phyloP scores from a whole-genome alignment of 129 eudicot species.

The Mikania micrantha region DNA sequence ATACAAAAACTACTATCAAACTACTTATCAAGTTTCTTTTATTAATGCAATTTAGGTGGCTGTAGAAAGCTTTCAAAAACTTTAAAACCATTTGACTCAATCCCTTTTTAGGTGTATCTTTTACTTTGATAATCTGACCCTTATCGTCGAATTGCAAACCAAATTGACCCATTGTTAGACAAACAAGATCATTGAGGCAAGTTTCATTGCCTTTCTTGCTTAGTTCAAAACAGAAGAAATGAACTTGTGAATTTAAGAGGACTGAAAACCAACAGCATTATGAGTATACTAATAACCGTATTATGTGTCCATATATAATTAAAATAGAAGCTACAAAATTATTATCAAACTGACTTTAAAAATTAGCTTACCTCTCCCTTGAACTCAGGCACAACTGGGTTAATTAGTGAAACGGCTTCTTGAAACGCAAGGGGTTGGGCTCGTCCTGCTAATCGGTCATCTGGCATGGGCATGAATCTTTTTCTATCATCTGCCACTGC shows the following conservation, averaged over 20 bases:
- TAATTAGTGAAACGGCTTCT: constrained; percentile 30
- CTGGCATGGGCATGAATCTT: constrained; percentile 36
- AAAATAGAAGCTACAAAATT: background rate
- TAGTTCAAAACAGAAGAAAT: background rate
- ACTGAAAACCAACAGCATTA: background rate
- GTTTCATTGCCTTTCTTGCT: background rate
- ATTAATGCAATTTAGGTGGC: background rate
- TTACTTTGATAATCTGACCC: background rate
- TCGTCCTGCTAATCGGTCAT: constrained; percentile 32
- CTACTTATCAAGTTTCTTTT: background rate
- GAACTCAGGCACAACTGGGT: constrained; percentile 27
- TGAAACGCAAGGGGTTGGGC: constrained; percentile 29
- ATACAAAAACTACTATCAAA: background rate
- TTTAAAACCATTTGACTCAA: background rate
- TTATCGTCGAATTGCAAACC: background rate
- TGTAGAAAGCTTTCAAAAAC: background rate
- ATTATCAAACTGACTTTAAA: background rate
- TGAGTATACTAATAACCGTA: background rate
- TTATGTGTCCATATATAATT: background rate
- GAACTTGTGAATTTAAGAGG: background rate
- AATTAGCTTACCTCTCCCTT: constrained; percentile 23
- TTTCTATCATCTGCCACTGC: constrained; percentile 37
- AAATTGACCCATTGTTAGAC: background rate
- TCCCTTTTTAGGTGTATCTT: background rate
- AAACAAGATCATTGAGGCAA: background rate